phyloP scores from a whole-genome alignment of 1,284 basidiomycete genomes.

The Ustilago trichophora region DNA sequence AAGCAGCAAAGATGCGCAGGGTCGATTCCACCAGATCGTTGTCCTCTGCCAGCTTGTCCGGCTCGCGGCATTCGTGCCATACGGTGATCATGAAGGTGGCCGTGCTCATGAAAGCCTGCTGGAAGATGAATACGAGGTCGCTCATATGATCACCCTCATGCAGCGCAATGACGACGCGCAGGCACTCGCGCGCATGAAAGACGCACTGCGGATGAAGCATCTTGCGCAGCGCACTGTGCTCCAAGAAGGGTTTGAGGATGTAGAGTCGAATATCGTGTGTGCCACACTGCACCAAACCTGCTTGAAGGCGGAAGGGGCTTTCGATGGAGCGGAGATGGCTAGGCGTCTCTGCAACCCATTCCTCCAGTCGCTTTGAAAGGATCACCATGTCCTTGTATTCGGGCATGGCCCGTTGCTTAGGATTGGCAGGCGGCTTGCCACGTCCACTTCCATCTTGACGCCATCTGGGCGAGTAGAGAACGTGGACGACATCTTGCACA shows the following conservation, averaged over 20 bases:
- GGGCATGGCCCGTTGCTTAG: constrained; percentile 30
- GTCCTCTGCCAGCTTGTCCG: constrained; percentile 43
- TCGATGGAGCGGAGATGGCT: constrained; percentile 39
- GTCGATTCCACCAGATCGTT: constrained; percentile 53
- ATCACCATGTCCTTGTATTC: constrained; percentile 57
- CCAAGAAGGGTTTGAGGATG: constrained; percentile 59
- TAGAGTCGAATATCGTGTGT: constrained; percentile 56
- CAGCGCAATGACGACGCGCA: constrained; percentile 50
- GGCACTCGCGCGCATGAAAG: constrained; percentile 49
- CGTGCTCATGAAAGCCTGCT: constrained; percentile 57
- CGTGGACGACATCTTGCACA: constrained; percentile 51
- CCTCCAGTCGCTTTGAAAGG: constrained; percentile 50
- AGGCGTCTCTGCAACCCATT: constrained; percentile 52
- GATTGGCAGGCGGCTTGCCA: constrained; percentile 11
- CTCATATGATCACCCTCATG: constrained; percentile 44
- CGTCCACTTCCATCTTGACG: constrained; percentile 22
- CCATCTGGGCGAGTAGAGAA: constrained; percentile 48
- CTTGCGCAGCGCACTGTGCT: constrained; percentile 48
- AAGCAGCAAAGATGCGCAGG: constrained; percentile 47
- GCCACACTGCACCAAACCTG: constrained; percentile 50
- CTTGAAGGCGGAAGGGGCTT: constrained; percentile 48
- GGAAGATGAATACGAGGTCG: constrained; percentile 54
- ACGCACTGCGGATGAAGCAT: constrained; percentile 57
- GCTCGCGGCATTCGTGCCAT: constrained; percentile 52
- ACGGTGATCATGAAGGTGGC: constrained; percentile 62